Base-by-base conservation (phyloP, 805 yeast genomes). In the Cyberlindnera galapagoensis region DNA sequence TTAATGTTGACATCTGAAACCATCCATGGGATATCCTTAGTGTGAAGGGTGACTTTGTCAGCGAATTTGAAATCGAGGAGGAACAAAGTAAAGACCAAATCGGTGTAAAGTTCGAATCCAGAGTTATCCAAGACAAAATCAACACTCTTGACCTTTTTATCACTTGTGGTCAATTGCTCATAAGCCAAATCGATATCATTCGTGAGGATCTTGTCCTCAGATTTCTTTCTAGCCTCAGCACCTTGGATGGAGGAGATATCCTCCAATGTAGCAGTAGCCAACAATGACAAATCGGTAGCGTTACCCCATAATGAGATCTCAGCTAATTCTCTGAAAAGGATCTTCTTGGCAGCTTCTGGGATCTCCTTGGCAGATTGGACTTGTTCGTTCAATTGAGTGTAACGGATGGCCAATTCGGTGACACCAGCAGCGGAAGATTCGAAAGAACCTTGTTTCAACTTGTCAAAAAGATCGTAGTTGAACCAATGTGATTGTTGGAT, bases 281-380 rank as follows among this genome's bases (percentile, higher is more conserved):
- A 66, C 33, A 94, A 63, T 0, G 97, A 86, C 51, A 92, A 69
- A 57, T 92, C 99, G 4, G 97, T 85, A 13, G 97, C 97, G 57
- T 92, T 92, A 18, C 99, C 99, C 99, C 99, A 92, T 33, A 92
- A 60, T 0, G 96, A 84, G 34, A 90, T 74, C 52, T 87, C 95
- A 26, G 83, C 60, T 41, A 88, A 82, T 54, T 92, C 99, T 40
- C 67, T 72, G 64, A 87, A 88, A 27, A 86, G 61, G 9, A 80
- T 46, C 39, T 65, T 56, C 40, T 78, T 56, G 0, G 69, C 55
- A 5, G 71, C 76, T 1, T 39, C 39, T 36, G 65, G 71, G 4
- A 51, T 46, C 4, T 40, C 38, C 3, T 33, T 18, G 9, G 25
- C 18, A 6, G 34, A 9, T 18, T 36, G 22, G 13, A 33, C 45